Evolutionary conservation across 2,329 filamentous ascomycete species (phyloP).

Genomic region (Paecilomyces formosus): DNA sequence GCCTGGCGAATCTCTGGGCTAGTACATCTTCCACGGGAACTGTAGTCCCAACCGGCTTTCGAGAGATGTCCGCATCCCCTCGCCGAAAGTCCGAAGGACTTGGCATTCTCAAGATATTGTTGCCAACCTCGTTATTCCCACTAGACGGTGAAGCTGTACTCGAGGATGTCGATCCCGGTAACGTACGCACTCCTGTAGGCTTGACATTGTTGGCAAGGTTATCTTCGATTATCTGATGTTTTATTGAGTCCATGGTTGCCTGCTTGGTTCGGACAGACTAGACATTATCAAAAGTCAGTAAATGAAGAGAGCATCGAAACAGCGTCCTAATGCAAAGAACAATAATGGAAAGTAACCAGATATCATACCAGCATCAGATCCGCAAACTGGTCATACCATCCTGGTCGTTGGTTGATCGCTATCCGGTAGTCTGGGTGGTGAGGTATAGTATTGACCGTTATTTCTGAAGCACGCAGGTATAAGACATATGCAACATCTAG

Average conservation of each 20-base stretch:
- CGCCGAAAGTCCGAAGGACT: constrained; percentile 32
- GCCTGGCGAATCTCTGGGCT: constrained; percentile 34
- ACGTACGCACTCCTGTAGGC: constrained; percentile 11
- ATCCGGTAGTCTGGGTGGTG: constrained; percentile 66
- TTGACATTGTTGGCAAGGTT: constrained; percentile 23
- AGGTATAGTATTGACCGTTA: constrained; percentile 69
- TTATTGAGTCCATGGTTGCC: constrained; percentile 34
- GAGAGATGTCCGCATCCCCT: constrained; percentile 16
- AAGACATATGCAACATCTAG: constrained; percentile 73
- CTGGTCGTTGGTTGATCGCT: constrained; percentile 49
- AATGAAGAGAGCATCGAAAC: neutral
- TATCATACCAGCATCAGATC: constrained; percentile 39
- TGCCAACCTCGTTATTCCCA: constrained; percentile 17
- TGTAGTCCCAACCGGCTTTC: constrained; percentile 4
- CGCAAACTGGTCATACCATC: constrained; percentile 44
- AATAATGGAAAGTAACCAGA: neutral
- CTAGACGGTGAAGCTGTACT: constrained; percentile 6
- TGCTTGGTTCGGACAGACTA: constrained; percentile 34
- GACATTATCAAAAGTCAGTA: neutral
- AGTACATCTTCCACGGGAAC: constrained; percentile 27
- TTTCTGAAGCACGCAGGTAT: constrained; percentile 73
- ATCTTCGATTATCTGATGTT: constrained; percentile 32
- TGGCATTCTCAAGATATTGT: constrained; percentile 28
- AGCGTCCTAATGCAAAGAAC: neutral
- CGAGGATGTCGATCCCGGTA: constrained; percentile 7